phyloP scores from a whole-genome alignment of 495 filamentous ascomycete species.

The Xylaria bambusicola region DNA sequence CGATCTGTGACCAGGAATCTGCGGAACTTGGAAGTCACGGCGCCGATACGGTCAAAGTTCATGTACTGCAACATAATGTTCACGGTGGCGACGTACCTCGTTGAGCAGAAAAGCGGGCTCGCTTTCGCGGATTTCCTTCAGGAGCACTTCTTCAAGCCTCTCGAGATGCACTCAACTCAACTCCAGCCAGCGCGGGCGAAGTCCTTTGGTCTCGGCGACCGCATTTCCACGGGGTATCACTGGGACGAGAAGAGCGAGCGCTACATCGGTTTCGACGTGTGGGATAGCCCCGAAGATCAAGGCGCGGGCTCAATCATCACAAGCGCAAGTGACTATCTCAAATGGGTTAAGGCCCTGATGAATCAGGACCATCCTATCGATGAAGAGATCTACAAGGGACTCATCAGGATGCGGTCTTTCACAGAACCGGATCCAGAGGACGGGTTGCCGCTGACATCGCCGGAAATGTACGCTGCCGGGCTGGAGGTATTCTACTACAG shows the following conservation, averaged over 20 bases:
- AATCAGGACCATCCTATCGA: slow-evolving; percentile 34
- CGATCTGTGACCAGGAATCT: slow-evolving; percentile 42
- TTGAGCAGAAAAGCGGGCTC: slow-evolving; percentile 40
- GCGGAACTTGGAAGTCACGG: slow-evolving; percentile 43
- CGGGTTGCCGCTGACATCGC: slow-evolving; percentile 14
- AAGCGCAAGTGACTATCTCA: slow-evolving; percentile 54
- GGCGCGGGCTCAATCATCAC: slow-evolving; percentile 53
- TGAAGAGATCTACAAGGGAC: slow-evolving; percentile 35
- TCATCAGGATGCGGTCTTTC: slow-evolving; percentile 34
- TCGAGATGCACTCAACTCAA: slow-evolving; percentile 49
- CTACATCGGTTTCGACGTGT: slow-evolving; percentile 9
- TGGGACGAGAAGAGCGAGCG: slow-evolving; percentile 15
- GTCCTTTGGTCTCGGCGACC: slow-evolving; percentile 32
- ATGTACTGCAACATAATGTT: slow-evolving; percentile 56
- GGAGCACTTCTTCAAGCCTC: slow-evolving; percentile 46
- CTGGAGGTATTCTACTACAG: slow-evolving; percentile 43
- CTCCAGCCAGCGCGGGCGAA: slow-evolving; percentile 35
- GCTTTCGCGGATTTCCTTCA: slow-evolving; percentile 46
- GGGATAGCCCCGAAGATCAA: slow-evolving; percentile 23
- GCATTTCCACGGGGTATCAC: slow-evolving; percentile 36
- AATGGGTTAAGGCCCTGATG: slow-evolving; percentile 45
- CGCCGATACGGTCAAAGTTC: slow-evolving; percentile 41
- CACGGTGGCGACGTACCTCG: slow-evolving; percentile 41
- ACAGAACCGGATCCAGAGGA: not conserved
- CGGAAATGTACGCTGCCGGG: slow-evolving; percentile 41